phyloP scores from a whole-genome alignment of 2,329 filamentous ascomycete species.

The Colletotrichum tabaci region DNA sequence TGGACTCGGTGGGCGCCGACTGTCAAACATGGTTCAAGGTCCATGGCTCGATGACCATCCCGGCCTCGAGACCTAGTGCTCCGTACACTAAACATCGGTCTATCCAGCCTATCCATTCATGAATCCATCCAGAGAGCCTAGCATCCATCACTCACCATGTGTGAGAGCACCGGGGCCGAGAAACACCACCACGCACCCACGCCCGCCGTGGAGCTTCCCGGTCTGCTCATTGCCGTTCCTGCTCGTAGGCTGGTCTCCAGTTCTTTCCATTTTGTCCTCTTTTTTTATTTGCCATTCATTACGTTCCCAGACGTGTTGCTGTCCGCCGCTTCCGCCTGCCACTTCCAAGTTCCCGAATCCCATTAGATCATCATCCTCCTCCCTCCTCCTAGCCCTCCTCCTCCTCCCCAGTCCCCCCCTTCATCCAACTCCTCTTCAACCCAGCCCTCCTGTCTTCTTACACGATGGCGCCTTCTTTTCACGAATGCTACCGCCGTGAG shows the following conservation, averaged over 20 bases:
- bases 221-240: slow-evolving; percentile 11
- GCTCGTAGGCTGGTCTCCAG: slow-evolving; percentile 6
- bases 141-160: background rate
- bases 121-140: background rate
- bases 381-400: slow-evolving; percentile 4
- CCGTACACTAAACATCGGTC: background rate
- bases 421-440: slow-evolving; percentile 16
- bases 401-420: background rate
- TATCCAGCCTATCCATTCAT: background rate
- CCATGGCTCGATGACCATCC: background rate
- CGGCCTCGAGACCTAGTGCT: background rate
- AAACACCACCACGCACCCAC: slow-evolving; percentile 24
- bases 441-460: slow-evolving; percentile 7
- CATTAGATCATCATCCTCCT: slow-evolving; percentile 31
- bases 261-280: slow-evolving; percentile 19
- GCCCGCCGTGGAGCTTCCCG: slow-evolving; percentile 25
- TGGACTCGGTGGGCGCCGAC: background rate
- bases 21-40: slow-evolving; percentile 16
- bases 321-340: slow-evolving; percentile 38
- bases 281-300: slow-evolving; percentile 34
- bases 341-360: slow-evolving; percentile 21
- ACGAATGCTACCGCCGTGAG: slow-evolving; percentile 30
- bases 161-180: background rate
- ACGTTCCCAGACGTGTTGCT: slow-evolving; percentile 20
- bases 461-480: slow-evolving; percentile 34